phyloP scores from a whole-genome alignment of 768 basidiomycete genomes.

The Cystobasidium ongulense region DNA sequence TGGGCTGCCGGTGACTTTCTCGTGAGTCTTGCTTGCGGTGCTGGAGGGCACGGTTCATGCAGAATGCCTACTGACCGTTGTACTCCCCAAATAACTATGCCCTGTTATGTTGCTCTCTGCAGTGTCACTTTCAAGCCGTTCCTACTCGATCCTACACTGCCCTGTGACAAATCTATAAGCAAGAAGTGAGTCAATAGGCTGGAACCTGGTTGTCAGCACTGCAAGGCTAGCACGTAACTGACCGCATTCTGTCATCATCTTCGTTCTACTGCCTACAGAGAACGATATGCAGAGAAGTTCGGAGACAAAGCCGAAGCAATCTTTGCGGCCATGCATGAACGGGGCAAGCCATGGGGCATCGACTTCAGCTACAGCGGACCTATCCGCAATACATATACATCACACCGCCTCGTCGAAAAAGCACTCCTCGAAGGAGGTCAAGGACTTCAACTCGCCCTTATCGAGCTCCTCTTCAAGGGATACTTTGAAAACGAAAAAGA shows the following conservation, averaged over 20 bases:
- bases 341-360: constrained; percentile 31
- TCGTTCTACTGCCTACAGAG: constrained; percentile 15
- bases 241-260: not conserved
- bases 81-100: not conserved
- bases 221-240: not conserved
- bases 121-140: constrained; percentile 36
- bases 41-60: not conserved
- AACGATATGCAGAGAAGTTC: constrained; percentile 37
- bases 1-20: constrained; percentile 33
- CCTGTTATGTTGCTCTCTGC: not conserved
- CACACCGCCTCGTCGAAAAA: constrained; percentile 65
- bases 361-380: constrained; percentile 50
- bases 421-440: constrained; percentile 60
- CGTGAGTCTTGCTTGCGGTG: not conserved
- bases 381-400: constrained; percentile 59
- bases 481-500: constrained; percentile 33
- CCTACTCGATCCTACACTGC: constrained; percentile 40
- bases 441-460: constrained; percentile 54
- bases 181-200: constrained; percentile 2
- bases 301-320: constrained; percentile 37
- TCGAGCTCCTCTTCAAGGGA: constrained; percentile 53
- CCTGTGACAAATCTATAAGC: constrained; percentile 12
- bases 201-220: not conserved
- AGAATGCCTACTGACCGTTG: not conserved
- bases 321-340: constrained; percentile 34